Percentiles rank a stretch among this genome's conserved stretches.
Conservation (phyloP, 1,139 yeast genomes). For the Blastobotrys elegans region DNA sequence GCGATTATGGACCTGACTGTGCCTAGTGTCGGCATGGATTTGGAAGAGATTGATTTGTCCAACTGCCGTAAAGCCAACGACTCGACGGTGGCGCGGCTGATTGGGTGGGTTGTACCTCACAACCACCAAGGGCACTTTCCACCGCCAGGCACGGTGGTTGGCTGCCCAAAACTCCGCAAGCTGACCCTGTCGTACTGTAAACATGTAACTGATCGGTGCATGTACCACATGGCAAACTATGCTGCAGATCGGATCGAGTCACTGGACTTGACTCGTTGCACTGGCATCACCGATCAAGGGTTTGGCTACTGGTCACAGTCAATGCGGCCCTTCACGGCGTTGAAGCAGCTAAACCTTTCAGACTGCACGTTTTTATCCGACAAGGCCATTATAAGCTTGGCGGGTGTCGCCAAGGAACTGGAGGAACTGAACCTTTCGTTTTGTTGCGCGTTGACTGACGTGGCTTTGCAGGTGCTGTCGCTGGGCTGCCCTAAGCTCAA, state of each 20-base stretch:
- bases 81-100: conserved; percentile 58
- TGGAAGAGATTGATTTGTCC: conserved; percentile 59
- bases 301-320: conserved; percentile 57
- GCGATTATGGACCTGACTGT: conserved; percentile 73
- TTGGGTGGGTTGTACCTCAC: conserved; percentile 45
- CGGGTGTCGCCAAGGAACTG: conserved; percentile 55
- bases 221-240: conserved; percentile 58
- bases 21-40: conserved; percentile 54
- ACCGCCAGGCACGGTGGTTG: conserved; percentile 34
- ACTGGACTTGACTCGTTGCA: conserved; percentile 66
- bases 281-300: conserved; percentile 71
- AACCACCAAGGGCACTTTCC: conserved; percentile 7
- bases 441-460: conserved; percentile 70
- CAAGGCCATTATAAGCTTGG: conserved; percentile 55
- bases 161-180: conserved; percentile 53
- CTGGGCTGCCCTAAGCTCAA: conserved; percentile 56
- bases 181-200: conserved; percentile 67
- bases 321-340: conserved; percentile 46
- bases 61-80: conserved; percentile 73
- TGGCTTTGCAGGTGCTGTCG: conserved; percentile 59
- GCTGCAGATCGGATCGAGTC: conserved; percentile 52
- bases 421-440: conserved; percentile 58
- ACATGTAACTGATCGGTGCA: conserved; percentile 61
- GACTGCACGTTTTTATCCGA: conserved; percentile 75
- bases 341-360: conserved; percentile 50